Evolutionary conservation across 176 grass and related monocot genomes (phyloP), one percentile per base, ranked within the genome.

Genomic region (Carex pumila): DNA sequence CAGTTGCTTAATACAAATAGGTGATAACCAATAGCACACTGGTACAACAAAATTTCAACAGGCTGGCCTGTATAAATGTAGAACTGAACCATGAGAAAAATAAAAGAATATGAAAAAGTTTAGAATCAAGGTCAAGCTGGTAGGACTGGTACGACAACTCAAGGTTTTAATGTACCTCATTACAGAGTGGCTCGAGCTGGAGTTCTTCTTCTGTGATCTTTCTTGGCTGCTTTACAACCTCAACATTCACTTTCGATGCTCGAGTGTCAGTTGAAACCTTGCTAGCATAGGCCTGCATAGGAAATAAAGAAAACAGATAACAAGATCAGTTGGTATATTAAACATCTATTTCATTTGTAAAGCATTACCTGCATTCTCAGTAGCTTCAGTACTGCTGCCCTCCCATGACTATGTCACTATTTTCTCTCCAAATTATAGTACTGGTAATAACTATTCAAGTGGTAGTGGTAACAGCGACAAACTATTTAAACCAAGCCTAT

Each of bases 121-220:
- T 30, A 13, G 45, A 55, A 76, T 76, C 8, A 1, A 53, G 45
- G 69, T 54, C 49, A 29, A 55, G 10, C 72, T 54, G 36, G 22
- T 55, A 54, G 49, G 71, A 54, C 47, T 31, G 22, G 3, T 74
- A 74, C 43, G 72, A 17, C 14, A 12, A 71, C 61, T 39, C 15
- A 18, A 73, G 55, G 14, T 87, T 1, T 62, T 65, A 68, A 63
- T 18, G 45, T 87, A 95, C 93, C 91, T 93, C 91, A 41, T 90
- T 62, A 62, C 91, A 88, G 67, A 99, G 87, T 58, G 93, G 93
- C 34, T 93, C 77, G 56, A 99, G 88, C 22, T 81, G 21, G 22
- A 99, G 80, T 45, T 91, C 93, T 79, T 87, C 59, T 74, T 99
- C 91, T 57, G 31, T 81, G 49, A 93, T 79, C 88, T 82, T 84